phyloP scores from a whole-genome alignment of 2,329 filamentous ascomycete species.

The Gaeumannomyces sp. region DNA sequence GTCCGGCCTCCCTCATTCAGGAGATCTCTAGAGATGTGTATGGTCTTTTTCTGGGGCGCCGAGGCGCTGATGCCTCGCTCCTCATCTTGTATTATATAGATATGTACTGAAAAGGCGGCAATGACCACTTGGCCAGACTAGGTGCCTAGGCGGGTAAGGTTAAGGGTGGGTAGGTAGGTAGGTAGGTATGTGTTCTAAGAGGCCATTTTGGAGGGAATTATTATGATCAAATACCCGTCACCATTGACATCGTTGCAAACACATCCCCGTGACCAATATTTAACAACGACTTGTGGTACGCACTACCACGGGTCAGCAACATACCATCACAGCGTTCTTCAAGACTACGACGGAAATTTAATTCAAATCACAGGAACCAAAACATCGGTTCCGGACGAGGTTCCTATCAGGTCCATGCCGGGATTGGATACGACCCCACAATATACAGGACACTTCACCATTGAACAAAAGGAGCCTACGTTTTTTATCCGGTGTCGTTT shows the following conservation, averaged over 20 bases:
- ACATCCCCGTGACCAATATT: neutral
- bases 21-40: neutral
- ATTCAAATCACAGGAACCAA: too few relatives aligned
- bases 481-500: constrained; percentile 10
- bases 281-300: neutral
- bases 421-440: too few relatives aligned
- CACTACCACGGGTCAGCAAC: too few relatives aligned
- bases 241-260: neutral
- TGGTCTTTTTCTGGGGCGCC: neutral
- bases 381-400: too few relatives aligned
- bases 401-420: too few relatives aligned
- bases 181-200: neutral
- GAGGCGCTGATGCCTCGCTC: neutral
- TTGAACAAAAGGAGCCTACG: constrained; percentile 25
- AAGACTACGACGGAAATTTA: too few relatives aligned
- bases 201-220: neutral
- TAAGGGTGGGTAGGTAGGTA: neutral
- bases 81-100: neutral
- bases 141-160: neutral
- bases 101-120: neutral
- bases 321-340: too few relatives aligned
- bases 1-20: neutral
- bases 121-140: neutral
- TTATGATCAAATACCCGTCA: neutral
- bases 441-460: neutral